Conservation (phyloP, 2,329 filamentous ascomycete species). For the Fusarium sp. region DNA sequence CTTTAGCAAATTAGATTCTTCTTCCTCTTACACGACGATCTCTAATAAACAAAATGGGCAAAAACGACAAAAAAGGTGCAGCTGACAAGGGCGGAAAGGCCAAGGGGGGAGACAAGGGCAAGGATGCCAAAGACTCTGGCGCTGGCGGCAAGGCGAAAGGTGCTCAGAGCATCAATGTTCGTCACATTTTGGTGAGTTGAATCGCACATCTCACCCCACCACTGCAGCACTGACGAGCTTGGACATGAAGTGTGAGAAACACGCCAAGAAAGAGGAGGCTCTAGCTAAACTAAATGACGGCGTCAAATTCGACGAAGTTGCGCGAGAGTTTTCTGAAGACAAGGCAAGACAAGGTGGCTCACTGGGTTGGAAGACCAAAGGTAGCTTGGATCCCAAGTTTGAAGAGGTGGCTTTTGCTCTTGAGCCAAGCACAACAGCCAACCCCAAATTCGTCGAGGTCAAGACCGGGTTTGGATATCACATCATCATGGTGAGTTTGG, state of each 20-base stretch:
- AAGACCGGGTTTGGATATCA: slow-evolving; percentile 85
- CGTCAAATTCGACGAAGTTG: slow-evolving; percentile 80
- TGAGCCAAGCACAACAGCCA: slow-evolving; percentile 72
- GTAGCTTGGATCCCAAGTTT: slow-evolving; percentile 75
- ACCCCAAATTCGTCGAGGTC: slow-evolving; percentile 74
- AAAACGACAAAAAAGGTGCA: slow-evolving; percentile 57
- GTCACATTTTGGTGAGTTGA: slow-evolving; percentile 72
- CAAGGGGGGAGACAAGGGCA: slow-evolving; percentile 37
- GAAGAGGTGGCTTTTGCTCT: slow-evolving; percentile 79
- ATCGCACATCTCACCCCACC: background rate
- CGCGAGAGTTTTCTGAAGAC: slow-evolving; percentile 79
- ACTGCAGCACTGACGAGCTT: slow-evolving; percentile 19
- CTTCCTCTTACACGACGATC: slow-evolving; percentile 18
- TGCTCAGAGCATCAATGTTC: slow-evolving; percentile 77
- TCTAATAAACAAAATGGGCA: slow-evolving; percentile 50
- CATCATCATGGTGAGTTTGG: slow-evolving; percentile 76
- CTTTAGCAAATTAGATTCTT: slow-evolving; percentile 4
- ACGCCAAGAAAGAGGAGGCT: slow-evolving; percentile 82
- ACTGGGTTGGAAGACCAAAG: slow-evolving; percentile 79
- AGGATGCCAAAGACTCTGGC: slow-evolving; percentile 50
- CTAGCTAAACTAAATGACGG: slow-evolving; percentile 74
- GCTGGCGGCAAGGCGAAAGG: slow-evolving; percentile 61
- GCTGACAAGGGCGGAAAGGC: slow-evolving; percentile 53
- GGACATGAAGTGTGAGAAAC: slow-evolving; percentile 73
- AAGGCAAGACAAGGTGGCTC: slow-evolving; percentile 79